Evolutionary conservation across 164 flowering plant genomes (phyloP), one percentile per base, ranked within the genome.

Genomic region (Liriodendron chinense): DNA sequence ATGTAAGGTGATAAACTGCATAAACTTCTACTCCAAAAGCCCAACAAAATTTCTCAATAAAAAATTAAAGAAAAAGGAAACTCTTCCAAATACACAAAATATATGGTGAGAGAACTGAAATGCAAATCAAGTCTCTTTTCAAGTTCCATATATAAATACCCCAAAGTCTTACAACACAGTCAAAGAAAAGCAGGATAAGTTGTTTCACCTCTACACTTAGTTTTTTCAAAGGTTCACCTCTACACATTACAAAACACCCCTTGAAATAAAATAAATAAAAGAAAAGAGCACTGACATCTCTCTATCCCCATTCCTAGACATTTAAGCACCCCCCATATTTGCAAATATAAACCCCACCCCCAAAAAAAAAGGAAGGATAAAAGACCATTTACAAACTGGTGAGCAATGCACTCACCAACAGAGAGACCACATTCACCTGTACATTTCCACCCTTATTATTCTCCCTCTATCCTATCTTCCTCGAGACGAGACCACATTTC

Each of bases 361-460:
- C 28, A 26, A 14, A 25, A 70, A 68, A 23, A 22, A 59, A 47
- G 59, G 50, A 50, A 73, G 43, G 64, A 48, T 43, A 61, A 56
- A 65, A 65, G 63, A 62, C 22, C 73, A 71, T 71, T 43, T 71
- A 79, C 81, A 82, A 72, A 34, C 68, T 68, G 78, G 74, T 22
- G 72, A 73, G 57, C 63, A 71, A 65, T 61, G 75, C 73, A 74
- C 69, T 50, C 50, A 63, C 70, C 78, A 48, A 63, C 69, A 70
- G 59, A 65, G 56, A 47, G 65, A 67, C 48, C 28, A 18, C 47
- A 20, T 67, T 68, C 72, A 74, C 76, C 82, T 34, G 77, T 68
- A 63, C 77, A 79, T 75, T 63, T 16, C 25, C 71, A 70, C 20
- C 80, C 79, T 69, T 75, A 83, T 85, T 82, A 76, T 66, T 57